Evolutionary conservation across 2,329 filamentous ascomycete species (phyloP), one percentile per base, ranked within the genome.

Genomic region (Fusarium xyrophilum): DNA sequence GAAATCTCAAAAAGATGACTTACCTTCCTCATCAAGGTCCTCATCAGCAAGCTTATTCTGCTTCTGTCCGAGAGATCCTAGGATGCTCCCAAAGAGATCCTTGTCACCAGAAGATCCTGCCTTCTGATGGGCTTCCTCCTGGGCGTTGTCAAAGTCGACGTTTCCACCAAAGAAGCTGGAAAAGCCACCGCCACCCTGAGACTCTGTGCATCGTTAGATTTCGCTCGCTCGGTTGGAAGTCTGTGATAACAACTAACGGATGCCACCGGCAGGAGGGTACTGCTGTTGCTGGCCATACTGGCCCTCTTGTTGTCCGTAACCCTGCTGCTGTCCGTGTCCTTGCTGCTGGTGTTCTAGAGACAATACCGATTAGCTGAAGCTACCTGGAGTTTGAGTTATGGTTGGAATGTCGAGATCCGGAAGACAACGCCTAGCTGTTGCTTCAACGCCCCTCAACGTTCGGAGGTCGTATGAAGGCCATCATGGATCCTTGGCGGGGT

Each of bases 1-100:
- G 10, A 28, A 13, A 6, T 12, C 27, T 6, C 7, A 15, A 27
- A 15, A 23, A 19, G 19, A 28, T 32, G 5, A 25, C 79, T 39
- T 60, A 84, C 85, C 82, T 23, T 85, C 79, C 73, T 88, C 85
- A 33, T 82, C 80, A 43, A 81, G 72, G 54, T 87, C 83, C 59
- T 85, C 81, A 36, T 81, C 72, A n/a, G 79, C 79, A 27, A 87
- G 74, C 59, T 80, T 76, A 60, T 77, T 71, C 80, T 86, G 85
- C 75, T 84, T 85, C 77, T 85, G 78, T 21, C 79, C 77, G 47
- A 88, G 78, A 42, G 79, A 74, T 55, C 80, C 79, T 33, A 87
- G 76, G 60, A 88, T 78, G 71, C 65, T 77, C 60, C 81, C 80
- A 74, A 88, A 88, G 60, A 88, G 75, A 72, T 81, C 79, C 72